Evolutionary conservation across 1,284 basidiomycete species (phyloP), one percentile per base, ranked within the genome.

Genomic region (Pulveroboletus ridleyi): DNA sequence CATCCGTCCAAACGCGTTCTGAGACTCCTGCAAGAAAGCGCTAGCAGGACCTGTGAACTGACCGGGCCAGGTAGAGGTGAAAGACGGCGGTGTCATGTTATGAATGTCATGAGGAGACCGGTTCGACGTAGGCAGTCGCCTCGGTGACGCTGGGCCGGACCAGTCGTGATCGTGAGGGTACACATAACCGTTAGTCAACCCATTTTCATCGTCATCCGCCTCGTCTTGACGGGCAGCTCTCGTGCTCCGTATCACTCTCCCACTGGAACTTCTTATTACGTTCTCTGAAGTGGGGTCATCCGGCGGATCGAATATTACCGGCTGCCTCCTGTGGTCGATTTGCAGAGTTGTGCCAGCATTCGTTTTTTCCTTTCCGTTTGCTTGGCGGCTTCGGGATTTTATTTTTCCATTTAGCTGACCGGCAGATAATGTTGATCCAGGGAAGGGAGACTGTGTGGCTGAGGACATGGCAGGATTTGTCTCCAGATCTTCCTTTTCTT

Each of bases 391-490:
- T 68, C 80, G 83, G 53, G 75, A 73, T 70, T 80, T 82, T 62
- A 77, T 64, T 73, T 81, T 84, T 53, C 81, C 72, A 55, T 74
- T 76, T 20, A 76, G 62, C 13, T 75, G 67, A 57, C 71, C 66
- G 29, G 68, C 46, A 47, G 69, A 62, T 15, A 58, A 55, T n/a
- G 59, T 59, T 29, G 68, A 68, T 44, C 69, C 69, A 56, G 72
- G 73, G 39, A 71, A 65, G 61, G 59, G 63, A 54, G 67, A 63
- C 18, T 69, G 72, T 58, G 56, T 69, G 18, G 80, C 70, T 15
- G 81, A 72, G 22, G 81, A 78, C 64, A 85, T 80, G 41, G 88
- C 84, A 42, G 89, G 87, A 69, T 89, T 85, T 63, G 85, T 85
- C 56, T 88, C 84, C 14, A 86, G 70, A 25, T 85, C 72, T 69